Percentiles rank a stretch among this genome's conserved stretches.
Conservation (phyloP, 2,329 filamentous ascomycete genomes). For the Claviceps digitariae region DNA sequence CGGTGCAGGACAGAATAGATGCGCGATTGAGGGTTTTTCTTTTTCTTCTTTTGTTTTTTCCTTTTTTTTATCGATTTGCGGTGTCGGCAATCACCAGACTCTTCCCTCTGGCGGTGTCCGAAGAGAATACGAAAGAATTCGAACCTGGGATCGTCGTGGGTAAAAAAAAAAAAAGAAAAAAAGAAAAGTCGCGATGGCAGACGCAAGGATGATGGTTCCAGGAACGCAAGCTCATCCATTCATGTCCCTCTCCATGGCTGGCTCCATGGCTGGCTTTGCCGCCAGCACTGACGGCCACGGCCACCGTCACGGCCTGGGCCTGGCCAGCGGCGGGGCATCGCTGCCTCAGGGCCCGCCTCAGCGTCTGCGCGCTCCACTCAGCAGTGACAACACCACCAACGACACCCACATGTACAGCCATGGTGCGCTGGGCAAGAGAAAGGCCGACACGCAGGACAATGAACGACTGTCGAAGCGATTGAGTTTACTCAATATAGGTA, state of each 20-base stretch:
- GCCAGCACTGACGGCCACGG: background rate
- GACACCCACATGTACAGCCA: conserved; percentile 7
- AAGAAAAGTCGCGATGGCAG: background rate
- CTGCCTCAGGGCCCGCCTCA: conserved; percentile 5
- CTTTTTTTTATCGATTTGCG: background rate
- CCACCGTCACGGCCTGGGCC: background rate
- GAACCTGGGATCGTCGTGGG: no score
- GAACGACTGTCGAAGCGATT: conserved; percentile 76
- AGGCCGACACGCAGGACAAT: conserved; percentile 45
- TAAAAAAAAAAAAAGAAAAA: background rate
- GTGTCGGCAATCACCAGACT: no score
- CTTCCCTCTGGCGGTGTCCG: no score
- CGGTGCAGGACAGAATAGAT: background rate
- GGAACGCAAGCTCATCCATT: conserved; percentile 12
- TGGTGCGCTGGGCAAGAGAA: conserved; percentile 35
- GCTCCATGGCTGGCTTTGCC: background rate
- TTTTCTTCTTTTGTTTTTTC: background rate
- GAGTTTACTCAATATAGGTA: conserved; percentile 72
- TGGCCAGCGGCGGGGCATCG: background rate
- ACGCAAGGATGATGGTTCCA: conserved; percentile 21
- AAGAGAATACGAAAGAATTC: no score
- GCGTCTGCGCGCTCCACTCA: background rate
- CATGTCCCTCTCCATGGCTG: background rate
- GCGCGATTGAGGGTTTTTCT: background rate
- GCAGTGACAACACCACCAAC: conserved; percentile 4